Evolutionary conservation across 306 rosid species (phyloP).

Genomic region (Cucurbita moschata): DNA sequence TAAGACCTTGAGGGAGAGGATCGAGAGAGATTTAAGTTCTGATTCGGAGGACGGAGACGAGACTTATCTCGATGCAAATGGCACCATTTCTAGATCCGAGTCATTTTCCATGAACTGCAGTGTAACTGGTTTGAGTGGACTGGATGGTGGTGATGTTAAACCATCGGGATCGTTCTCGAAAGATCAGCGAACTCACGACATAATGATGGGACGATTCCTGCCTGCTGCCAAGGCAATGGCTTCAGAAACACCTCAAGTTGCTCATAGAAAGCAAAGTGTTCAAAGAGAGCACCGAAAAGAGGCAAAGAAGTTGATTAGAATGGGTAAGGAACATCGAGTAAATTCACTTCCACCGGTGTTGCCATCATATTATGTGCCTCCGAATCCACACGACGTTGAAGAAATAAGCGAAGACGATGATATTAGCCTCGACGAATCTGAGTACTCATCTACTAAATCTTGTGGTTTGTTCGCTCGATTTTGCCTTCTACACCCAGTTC

Average conservation of each 20-base stretch:
- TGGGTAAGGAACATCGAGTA: constrained; percentile 16
- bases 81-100: constrained; percentile 61
- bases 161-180: constrained; percentile 32
- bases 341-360: constrained; percentile 22
- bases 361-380: constrained; percentile 15
- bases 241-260: constrained; percentile 39
- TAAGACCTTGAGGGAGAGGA: constrained; percentile 13
- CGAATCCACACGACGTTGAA: background rate
- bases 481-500: constrained; percentile 37
- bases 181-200: constrained; percentile 38
- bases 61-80: constrained; percentile 49
- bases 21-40: constrained; percentile 4
- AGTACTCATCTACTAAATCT: constrained; percentile 15
- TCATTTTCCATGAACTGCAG: constrained; percentile 58
- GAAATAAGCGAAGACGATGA: constrained; percentile 33
- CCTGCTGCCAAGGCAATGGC: constrained; percentile 83
- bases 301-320: constrained; percentile 14
- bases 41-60: constrained; percentile 29
- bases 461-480: constrained; percentile 47
- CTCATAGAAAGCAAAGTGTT: constrained; percentile 29
- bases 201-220: constrained; percentile 79
- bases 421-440: constrained; percentile 15
- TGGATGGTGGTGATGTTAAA: constrained; percentile 35
- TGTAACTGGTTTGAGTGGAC: constrained; percentile 54
- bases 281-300: constrained; percentile 38